Percentiles rank a stretch among this genome's conserved stretches.
These are phyloP conservation scores for Globisporangium iwayamae DNA, from an alignment of 352 stramenopile genomes.

Conservation along the genomic window DNA sequence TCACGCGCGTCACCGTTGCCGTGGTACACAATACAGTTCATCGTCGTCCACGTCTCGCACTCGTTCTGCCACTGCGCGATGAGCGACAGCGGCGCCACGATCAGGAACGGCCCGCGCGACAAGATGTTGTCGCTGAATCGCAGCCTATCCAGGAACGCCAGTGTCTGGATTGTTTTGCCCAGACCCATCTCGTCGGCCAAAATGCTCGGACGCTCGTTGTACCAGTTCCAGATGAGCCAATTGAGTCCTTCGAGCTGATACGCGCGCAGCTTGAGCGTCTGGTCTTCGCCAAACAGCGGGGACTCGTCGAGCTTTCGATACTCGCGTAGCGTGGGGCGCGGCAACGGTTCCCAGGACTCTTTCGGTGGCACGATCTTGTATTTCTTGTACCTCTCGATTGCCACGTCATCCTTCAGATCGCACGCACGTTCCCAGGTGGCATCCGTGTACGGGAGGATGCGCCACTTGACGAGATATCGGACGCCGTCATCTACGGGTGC, in stretches of 20 bases:
- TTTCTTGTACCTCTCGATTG: constrained; percentile 71
- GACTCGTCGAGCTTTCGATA: constrained; percentile 86
- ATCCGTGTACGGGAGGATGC: constrained; percentile 80
- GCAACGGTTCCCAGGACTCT: constrained; percentile 52
- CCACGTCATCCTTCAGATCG: constrained; percentile 82
- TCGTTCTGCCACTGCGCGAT: constrained; percentile 99
- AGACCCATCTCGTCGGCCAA: constrained; percentile 91
- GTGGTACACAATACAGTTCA: constrained; percentile 99
- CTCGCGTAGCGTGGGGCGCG: constrained; percentile 70
- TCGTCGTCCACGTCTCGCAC: constrained; percentile 97
- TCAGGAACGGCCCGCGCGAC: constrained; percentile 94
- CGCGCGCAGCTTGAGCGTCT: constrained; percentile 65
- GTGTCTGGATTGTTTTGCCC: constrained; percentile 91
- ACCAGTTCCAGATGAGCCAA: constrained; percentile 89
- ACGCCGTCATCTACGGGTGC: constrained; percentile 81
- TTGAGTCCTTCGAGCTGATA: constrained; percentile 89
- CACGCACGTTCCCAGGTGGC: constrained; percentile 86
- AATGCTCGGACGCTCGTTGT: constrained; percentile 86
- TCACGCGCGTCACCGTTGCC: constrained; percentile 91
- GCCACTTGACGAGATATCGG: constrained; percentile 88
- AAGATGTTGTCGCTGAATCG: constrained; percentile 87
- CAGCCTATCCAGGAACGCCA: constrained; percentile 94
- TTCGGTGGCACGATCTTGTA: constrained; percentile 54
- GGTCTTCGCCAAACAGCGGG: constrained; percentile 66
- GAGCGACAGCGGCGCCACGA: constrained; percentile 97